A percentile compares a stretch with the other conserved stretches of the same genome.
These are phyloP conservation scores for Beverwykella pulmonaria DNA, from an alignment of 495 filamentous ascomycete species.

Conservation along the genomic window DNA sequence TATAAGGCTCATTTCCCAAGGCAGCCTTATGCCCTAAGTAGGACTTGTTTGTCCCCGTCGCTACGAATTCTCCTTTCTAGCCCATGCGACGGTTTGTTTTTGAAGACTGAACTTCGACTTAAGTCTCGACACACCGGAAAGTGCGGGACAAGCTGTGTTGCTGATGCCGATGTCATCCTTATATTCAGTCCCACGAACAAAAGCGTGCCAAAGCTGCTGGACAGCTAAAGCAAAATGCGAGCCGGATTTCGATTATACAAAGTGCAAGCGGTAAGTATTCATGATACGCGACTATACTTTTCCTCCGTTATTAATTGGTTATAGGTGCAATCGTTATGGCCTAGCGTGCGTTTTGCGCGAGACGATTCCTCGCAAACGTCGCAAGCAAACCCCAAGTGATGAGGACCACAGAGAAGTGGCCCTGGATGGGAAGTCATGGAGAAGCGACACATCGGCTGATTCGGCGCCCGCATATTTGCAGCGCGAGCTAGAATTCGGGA, in stretches of 20 bases:
- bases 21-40: too few relatives aligned
- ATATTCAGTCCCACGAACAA: conserved; percentile 6
- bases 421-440: neutral
- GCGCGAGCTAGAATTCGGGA: conserved; percentile 1
- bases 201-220: conserved; percentile 14
- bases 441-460: neutral
- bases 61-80: too few relatives aligned
- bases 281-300: neutral
- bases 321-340: neutral
- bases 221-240: conserved; percentile 23
- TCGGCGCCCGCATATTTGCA: neutral
- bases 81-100: too few relatives aligned
- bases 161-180: neutral
- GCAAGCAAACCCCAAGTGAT: neutral
- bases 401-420: neutral
- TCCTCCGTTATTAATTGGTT: neutral
- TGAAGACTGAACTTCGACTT: too few relatives aligned
- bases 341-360: conserved; percentile 3
- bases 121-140: too few relatives aligned
- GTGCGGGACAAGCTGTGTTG: too few relatives aligned
- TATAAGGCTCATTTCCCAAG: too few relatives aligned
- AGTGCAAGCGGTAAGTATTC: conserved; percentile 18
- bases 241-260: conserved; percentile 11
- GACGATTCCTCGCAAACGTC: neutral
- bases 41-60: too few relatives aligned